Percentiles rank a stretch among this genome's conserved stretches.
Evolutionary conservation across 805 yeast species (phyloP).

Genomic region (Suhomyces kilbournensis): DNA sequence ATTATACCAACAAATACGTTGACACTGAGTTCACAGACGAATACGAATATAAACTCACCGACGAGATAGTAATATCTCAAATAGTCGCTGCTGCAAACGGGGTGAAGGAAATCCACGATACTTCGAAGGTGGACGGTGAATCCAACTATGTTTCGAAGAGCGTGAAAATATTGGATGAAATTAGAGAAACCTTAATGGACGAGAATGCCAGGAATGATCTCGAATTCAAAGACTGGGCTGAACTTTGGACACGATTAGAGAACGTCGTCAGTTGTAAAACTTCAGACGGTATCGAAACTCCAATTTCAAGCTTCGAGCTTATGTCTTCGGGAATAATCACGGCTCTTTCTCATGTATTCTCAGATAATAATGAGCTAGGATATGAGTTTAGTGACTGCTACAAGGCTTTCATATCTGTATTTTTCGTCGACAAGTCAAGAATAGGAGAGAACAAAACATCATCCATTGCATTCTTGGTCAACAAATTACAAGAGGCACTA

Average conservation of each 20-base stretch:
- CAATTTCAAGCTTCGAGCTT: conserved; percentile 72
- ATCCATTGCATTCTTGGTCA: conserved; percentile 44
- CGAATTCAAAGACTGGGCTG: conserved; percentile 38
- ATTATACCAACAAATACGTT: conserved; percentile 21
- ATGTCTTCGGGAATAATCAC: conserved; percentile 63
- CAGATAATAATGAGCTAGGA: conserved; percentile 15
- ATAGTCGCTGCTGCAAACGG: conserved; percentile 15
- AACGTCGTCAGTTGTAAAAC: conserved; percentile 13
- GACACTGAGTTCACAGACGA: conserved; percentile 33
- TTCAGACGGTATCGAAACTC: conserved; percentile 7
- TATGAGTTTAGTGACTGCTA: conserved; percentile 33
- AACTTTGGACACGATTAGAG: conserved; percentile 20
- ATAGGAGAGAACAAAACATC: conserved; percentile 7
- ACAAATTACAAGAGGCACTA: conserved; percentile 67
- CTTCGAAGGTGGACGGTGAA: conserved; percentile 16
- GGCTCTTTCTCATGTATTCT: conserved; percentile 36
- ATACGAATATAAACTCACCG: conserved; percentile 17
- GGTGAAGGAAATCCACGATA: conserved; percentile 27
- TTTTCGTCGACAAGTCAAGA: conserved; percentile 19
- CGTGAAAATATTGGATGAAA: conserved; percentile 14
- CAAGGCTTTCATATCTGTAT: conserved; percentile 44
- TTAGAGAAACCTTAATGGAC: conserved; percentile 10
- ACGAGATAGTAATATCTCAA: conserved; percentile 13
- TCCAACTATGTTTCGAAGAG: conserved; percentile 12
- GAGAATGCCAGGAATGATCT: conserved; percentile 3